Percentiles rank a stretch among this genome's conserved stretches.
Conservation (phyloP, 805 yeast species). For the Nakazawaea molendinolei region DNA sequence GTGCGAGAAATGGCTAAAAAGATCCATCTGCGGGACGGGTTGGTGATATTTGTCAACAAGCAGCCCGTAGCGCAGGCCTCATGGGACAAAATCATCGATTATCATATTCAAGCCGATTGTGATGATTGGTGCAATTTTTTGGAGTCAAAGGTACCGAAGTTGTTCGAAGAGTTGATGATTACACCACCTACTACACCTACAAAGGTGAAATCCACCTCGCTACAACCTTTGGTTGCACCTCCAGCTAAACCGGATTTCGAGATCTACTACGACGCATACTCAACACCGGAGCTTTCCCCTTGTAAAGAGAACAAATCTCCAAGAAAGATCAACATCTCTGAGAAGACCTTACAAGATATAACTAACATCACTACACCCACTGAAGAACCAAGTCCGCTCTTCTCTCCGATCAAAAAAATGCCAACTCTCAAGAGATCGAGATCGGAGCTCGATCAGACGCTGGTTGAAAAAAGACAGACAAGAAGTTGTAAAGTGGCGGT, state of each 20-base stretch:
- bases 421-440: no score
- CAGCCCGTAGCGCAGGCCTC: constrained; percentile 50
- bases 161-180: constrained; percentile 30
- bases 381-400: constrained; percentile 4
- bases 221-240: no score
- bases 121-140: constrained; percentile 69
- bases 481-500: no score
- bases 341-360: constrained; percentile 11
- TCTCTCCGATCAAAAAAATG: constrained; percentile 6
- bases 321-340: constrained; percentile 2
- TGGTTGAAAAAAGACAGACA: no score
- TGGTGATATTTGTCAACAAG: constrained; percentile 70
- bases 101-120: constrained; percentile 73
- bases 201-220: constrained; percentile 5
- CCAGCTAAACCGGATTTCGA: constrained; percentile 1
- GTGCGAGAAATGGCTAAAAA: constrained; percentile 63
- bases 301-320: constrained; percentile 9
- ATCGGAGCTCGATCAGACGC: no score
- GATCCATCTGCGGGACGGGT: constrained; percentile 75
- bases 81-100: constrained; percentile 74
- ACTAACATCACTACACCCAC: constrained; percentile 17
- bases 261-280: constrained; percentile 4
- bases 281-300: constrained; percentile 6
- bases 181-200: constrained; percentile 12
- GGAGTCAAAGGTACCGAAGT: constrained; percentile 47